These are phyloP conservation scores for Vigna unguiculata DNA, from an alignment of 306 rosid species.

Conservation along the genomic window DNA sequence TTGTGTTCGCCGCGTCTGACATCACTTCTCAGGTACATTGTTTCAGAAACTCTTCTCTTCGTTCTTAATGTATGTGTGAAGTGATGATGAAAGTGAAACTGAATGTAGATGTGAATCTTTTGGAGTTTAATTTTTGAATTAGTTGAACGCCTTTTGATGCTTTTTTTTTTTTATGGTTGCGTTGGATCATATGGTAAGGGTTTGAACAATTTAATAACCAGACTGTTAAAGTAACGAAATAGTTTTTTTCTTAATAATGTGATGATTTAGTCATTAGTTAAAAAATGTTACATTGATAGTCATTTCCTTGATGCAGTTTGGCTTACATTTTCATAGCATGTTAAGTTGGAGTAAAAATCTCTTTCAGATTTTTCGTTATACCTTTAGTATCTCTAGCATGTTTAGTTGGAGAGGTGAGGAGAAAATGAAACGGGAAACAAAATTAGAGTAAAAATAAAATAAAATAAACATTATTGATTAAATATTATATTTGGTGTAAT, in stretches of 20 bases:
- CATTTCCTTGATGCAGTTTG: no score
- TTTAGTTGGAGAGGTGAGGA: no score
- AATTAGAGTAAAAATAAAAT: no score
- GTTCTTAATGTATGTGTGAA: neutral
- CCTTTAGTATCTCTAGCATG: no score
- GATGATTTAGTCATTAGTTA: no score
- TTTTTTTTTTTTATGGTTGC: neutral
- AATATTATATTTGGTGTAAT: no score
- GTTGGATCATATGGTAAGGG: neutral
- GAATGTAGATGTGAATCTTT: neutral
- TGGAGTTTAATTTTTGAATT: neutral
- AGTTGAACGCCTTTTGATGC: neutral
- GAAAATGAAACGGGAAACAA: no score
- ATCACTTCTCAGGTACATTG: conserved; percentile 68
- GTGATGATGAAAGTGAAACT: neutral
- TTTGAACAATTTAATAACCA: neutral
- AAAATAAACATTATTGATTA: no score
- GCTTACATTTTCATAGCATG: no score
- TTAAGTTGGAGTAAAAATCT: no score
- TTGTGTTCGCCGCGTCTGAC: conserved; percentile 69
- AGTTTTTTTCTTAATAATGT: neutral
- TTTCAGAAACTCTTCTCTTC: neutral
- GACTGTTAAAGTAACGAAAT: neutral
- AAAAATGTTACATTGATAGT: neutral
- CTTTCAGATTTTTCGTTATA: no score